Conservation (phyloP, 1,139 yeast genomes). For the Blastobotrys apis region DNA sequence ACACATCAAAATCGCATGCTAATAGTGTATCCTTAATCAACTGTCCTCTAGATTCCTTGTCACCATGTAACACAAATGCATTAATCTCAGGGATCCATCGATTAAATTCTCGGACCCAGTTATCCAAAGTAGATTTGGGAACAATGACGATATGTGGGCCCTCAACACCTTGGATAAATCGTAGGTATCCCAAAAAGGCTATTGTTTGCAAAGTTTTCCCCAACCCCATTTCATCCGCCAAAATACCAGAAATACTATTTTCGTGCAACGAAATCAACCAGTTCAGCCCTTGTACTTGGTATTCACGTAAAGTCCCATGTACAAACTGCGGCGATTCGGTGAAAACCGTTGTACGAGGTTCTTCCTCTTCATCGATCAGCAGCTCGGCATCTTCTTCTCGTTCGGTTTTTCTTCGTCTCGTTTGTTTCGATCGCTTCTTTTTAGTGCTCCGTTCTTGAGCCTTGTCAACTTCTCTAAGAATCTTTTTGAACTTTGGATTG, state of each 20-base stretch:
- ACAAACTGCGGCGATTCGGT: conserved; percentile 75
- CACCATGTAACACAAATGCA: conserved; percentile 81
- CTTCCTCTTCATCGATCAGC: conserved; percentile 60
- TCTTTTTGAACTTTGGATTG: conserved; percentile 63
- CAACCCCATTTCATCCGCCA: conserved; percentile 98
- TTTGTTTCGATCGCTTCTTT: conserved; percentile 26
- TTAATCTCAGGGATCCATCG: conserved; percentile 97
- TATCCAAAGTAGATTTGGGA: conserved; percentile 91
- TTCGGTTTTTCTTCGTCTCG: conserved; percentile 35
- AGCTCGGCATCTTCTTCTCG: conserved; percentile 93
- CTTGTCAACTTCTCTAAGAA: conserved; percentile 53
- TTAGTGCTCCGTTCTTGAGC: conserved; percentile 26
- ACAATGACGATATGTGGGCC: conserved; percentile 94
- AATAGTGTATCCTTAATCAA: conserved; percentile 57
- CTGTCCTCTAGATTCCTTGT: conserved; percentile 66
- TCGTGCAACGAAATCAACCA: conserved; percentile 85
- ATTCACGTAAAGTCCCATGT: conserved; percentile 37
- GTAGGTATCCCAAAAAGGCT: conserved; percentile 80
- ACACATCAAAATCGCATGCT: conserved; percentile 81
- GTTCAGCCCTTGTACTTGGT: conserved; percentile 89
- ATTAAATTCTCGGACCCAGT: conserved; percentile 91
- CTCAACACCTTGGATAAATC: conserved; percentile 67
- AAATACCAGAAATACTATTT: conserved; percentile 80
- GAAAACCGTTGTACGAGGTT: conserved; percentile 48
- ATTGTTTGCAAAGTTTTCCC: conserved; percentile 95